A percentile compares a stretch with the other conserved stretches of the same genome.
Conservation (phyloP, 768 basidiomycete genomes). For the Lactarius sanguifluus region DNA sequence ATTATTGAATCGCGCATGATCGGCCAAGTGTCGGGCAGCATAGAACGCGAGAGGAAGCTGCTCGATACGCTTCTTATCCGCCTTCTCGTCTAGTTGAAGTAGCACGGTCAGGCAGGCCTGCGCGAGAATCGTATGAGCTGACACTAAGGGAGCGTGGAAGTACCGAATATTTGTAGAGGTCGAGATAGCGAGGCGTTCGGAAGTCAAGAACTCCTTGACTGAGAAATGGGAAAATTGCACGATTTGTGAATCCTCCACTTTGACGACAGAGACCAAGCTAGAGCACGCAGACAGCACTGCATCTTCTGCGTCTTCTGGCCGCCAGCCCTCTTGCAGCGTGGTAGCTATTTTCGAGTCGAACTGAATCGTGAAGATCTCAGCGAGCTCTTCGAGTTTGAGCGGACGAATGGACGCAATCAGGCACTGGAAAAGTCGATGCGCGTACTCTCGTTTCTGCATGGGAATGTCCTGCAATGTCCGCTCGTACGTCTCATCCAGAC, state of each 20-base stretch:
- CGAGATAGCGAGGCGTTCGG: not conserved
- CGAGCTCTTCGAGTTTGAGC: constrained; percentile 4
- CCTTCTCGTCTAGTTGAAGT: not conserved
- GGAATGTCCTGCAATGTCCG: not conserved
- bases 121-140: not conserved
- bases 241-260: not conserved
- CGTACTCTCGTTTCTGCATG: not conserved
- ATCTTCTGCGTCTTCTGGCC: not conserved
- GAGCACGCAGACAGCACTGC: not conserved
- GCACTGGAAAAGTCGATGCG: constrained; percentile 7
- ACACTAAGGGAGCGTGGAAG: not conserved
- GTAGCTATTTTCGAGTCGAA: not conserved
- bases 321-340: not conserved
- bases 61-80: not conserved
- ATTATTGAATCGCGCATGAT: not conserved
- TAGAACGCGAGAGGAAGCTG: not conserved
- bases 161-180: not conserved
- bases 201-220: constrained; percentile 7
- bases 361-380: not conserved
- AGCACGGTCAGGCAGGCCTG: not conserved
- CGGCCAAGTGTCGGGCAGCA: constrained; percentile 2
- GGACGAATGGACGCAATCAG: not conserved
- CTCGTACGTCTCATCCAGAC: constrained; percentile 4
- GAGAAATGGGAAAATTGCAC: constrained; percentile 9
- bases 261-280: not conserved